Conservation (phyloP, 2,329 filamentous ascomycete species). For the Dryadomyces quercivorus region DNA sequence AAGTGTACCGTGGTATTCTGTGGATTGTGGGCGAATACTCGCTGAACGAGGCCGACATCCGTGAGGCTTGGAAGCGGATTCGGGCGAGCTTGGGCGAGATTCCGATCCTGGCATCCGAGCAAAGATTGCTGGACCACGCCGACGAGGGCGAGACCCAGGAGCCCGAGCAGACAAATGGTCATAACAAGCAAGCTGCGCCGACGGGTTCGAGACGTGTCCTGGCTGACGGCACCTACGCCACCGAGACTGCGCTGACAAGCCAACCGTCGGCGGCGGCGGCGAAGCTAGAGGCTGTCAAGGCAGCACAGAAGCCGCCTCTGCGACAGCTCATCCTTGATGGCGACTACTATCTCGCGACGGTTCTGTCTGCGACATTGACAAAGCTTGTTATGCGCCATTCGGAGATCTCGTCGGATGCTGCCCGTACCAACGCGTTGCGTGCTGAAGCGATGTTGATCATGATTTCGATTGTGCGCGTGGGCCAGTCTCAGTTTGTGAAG, state of each 20-base stretch:
- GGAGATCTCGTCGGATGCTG: slow-evolving; percentile 75
- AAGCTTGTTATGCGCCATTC: slow-evolving; percentile 97
- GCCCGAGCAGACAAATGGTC: slow-evolving; percentile 62
- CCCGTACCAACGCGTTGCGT: slow-evolving; percentile 83
- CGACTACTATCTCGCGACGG: slow-evolving; percentile 90
- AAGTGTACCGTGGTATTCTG: slow-evolving; percentile 90
- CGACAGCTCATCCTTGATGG: slow-evolving; percentile 92
- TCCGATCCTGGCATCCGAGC: slow-evolving; percentile 89
- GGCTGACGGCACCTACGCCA: slow-evolving; percentile 94
- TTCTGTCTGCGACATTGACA: slow-evolving; percentile 89
- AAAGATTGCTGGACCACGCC: slow-evolving; percentile 77
- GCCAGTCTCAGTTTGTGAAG: slow-evolving; percentile 98
- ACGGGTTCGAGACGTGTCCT: slow-evolving; percentile 83
- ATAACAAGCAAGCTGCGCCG: slow-evolving; percentile 56
- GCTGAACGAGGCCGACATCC: slow-evolving; percentile 82
- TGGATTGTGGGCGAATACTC: slow-evolving; percentile 99
- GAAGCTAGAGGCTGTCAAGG: slow-evolving; percentile 90
- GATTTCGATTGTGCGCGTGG: slow-evolving; percentile 96
- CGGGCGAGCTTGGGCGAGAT: slow-evolving; percentile 90
- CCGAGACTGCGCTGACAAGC: slow-evolving; percentile 89
- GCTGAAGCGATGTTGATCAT: slow-evolving; percentile 99
- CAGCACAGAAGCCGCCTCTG: slow-evolving; percentile 89
- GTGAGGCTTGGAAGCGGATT: slow-evolving; percentile 94
- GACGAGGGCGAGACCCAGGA: slow-evolving; percentile 56
- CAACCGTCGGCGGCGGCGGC: slow-evolving; percentile 71